Evolutionary conservation across 2,329 filamentous ascomycete genomes (phyloP).

Genomic region (Trichophaea hybrida): DNA sequence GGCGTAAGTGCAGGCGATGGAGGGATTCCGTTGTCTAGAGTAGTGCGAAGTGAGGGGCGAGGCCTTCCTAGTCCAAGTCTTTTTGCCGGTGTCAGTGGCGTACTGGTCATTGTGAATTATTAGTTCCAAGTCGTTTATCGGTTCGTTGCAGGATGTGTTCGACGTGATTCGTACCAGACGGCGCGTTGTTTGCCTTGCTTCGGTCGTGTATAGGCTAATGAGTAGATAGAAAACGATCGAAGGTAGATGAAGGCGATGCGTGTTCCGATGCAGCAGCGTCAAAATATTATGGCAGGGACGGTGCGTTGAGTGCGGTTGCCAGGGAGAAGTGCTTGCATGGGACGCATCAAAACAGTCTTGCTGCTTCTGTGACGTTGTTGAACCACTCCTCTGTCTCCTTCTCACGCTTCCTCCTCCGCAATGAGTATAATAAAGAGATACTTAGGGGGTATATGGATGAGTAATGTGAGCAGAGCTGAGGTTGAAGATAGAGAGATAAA

Average conservation of each 20-base stretch:
- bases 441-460: too few species aligned
- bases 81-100: constrained; percentile 3
- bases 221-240: neutral
- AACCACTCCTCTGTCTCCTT: too few species aligned
- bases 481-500: too few species aligned
- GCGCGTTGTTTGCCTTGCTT: neutral
- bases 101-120: neutral
- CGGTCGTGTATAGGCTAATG: neutral
- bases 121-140: neutral
- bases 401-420: too few species aligned
- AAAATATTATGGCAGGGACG: neutral
- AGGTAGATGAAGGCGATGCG: neutral
- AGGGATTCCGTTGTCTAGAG: neutral
- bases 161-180: neutral
- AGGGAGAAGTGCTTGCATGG: neutral
- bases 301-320: neutral
- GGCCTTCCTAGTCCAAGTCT: neutral
- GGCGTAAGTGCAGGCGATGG: constrained; percentile 1
- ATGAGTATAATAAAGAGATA: too few species aligned
- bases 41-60: neutral
- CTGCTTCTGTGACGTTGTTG: too few species aligned
- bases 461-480: too few species aligned
- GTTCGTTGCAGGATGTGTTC: neutral
- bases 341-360: too few species aligned
- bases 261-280: neutral